Conservation (phyloP, 2,329 filamentous ascomycete species). For the Samsoniella hepiali region DNA sequence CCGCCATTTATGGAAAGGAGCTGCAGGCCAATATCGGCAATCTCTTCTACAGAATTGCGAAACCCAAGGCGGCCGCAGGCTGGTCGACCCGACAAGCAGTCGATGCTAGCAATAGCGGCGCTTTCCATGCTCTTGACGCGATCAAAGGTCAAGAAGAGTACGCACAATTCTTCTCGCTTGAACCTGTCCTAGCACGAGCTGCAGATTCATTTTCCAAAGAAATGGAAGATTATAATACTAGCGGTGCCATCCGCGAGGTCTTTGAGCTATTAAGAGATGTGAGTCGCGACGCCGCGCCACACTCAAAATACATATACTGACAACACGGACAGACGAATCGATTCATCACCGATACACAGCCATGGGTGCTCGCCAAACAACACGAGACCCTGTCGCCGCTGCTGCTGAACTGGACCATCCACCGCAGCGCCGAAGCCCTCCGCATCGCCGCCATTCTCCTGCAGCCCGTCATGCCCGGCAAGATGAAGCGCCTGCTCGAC, state of each 20-base stretch:
- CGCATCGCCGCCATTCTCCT: slow-evolving; percentile 79
- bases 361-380: slow-evolving; percentile 60
- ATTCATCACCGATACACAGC: slow-evolving; percentile 56
- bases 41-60: slow-evolving; percentile 66
- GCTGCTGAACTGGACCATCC: slow-evolving; percentile 61
- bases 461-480: slow-evolving; percentile 86
- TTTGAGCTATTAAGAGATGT: slow-evolving; percentile 62
- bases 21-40: slow-evolving; percentile 80
- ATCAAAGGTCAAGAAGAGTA: slow-evolving; percentile 1
- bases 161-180: slow-evolving; percentile 27
- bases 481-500: slow-evolving; percentile 70
- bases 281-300: slow-evolving; percentile 20
- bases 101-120: slow-evolving; percentile 26
- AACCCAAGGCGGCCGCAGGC: slow-evolving; percentile 47
- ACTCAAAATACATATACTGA: slow-evolving; percentile 20
- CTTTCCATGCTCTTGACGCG: slow-evolving; percentile 22
- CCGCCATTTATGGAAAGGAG: slow-evolving; percentile 73
- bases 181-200: slow-evolving; percentile 24
- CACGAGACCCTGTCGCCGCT: slow-evolving; percentile 32
- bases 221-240: slow-evolving; percentile 64
- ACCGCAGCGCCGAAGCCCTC: slow-evolving; percentile 68
- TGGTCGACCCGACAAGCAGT: slow-evolving; percentile 68
- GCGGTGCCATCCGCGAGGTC: slow-evolving; percentile 61
- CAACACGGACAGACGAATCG: slow-evolving; percentile 35
- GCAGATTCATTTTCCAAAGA: slow-evolving; percentile 38